Base-by-base conservation (phyloP, 2,329 filamentous ascomycete genomes). In the Colletotrichum sp. region DNA sequence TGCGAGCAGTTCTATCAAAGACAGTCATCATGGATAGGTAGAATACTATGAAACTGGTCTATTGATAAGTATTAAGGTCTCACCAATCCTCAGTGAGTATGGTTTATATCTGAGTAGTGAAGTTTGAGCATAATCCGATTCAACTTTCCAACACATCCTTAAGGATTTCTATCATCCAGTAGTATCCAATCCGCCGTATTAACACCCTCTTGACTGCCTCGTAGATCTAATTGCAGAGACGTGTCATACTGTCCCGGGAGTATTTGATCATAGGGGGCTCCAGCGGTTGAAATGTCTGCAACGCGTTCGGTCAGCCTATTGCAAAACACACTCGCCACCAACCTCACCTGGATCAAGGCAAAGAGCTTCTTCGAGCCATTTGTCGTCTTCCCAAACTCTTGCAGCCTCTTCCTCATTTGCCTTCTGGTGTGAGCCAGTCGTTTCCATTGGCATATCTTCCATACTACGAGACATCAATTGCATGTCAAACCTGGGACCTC, bases 401-500 rank as follows among this genome's bases (percentile, higher is more conserved):
- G 3, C 10, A n/a, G 0, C 6, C 43, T 21, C 10, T 6, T 4
- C 10, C 10, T 2, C n/a, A 13, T 13, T 3, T 21, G 1, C 43
- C 2, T 18, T 21, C 2, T 21, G 10, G 6, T 48, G n/a, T 5
- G n/a, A 21, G n/a, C n/a, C 2, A 2, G 6, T 48, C 10, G 43
- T 7, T 21, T 2, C 43, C 5, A 48, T 48, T 3, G 43, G n/a
- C 43, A 21, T 7, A 0, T 48, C 43, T 13, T 48, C n/a, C 6
- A 21, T 18, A n/a, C 43, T 48, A 10, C n/a, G 43, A 28, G 55
- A 18, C 55, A 30, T 18, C 3, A 58, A 12, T 8, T 21, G 16
- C 21, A 28, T 38, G 4, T 73, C 71, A 32, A 73, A 73, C n/a
- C 71, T 55, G 4, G 71, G 56, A 9, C 43, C 65, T 5, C 71